Base-by-base conservation (phyloP, 371 early-diverging fungal species). In the Phascolomyces articulosus region DNA sequence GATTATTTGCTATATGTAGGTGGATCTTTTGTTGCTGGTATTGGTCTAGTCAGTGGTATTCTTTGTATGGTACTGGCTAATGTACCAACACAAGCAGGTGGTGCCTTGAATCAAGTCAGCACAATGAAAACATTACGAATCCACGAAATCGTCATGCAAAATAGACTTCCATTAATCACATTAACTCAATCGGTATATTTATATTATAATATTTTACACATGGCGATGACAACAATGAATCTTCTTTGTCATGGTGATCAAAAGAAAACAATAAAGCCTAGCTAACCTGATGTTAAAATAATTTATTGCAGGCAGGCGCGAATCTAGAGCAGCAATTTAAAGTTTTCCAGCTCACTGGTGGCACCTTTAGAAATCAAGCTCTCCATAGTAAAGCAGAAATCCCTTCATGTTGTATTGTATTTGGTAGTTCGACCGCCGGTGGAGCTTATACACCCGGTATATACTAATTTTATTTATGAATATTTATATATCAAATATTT, bases 391-490 rank as follows among this genome's bases (percentile, higher is more conserved):
- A 90, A 64, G 77, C 80, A 7, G 85, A 83, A 41, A 73, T 91
- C n/a, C 91, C 91, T 9, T 85, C 89, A 0, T 87, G 81, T 53
- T 83, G 84, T 54, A 82, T 91, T 20, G 90, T 90, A 8, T 90
- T 91, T 73, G 91, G 91, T 40, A 89, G 84, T 38, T 85, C 90
- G n/a, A 91, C 91, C 2, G 91, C 91, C 6, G 91, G 91, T 23
- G 91, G 91, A 31, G 91, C 91, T 9, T 91, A 91, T 64, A 20
- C 21, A 4, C 51, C 51, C 23, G 89, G 87, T 53, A 87, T 90
- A 87, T 91, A 31, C 3, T 6, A 31, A 31, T 9, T 6, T 31
- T 31, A 31, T 31, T 6, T 31, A 31, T 31, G 31, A 31, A 31
- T 31, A 31, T 6, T 31, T 3, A 31, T 31, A 31, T 6, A 31